Percentiles rank a stretch among this genome's conserved stretches.
phyloP scores from a whole-genome alignment of 192 early-diverging fungal genomes.

The Backusella parvicylindrica region DNA sequence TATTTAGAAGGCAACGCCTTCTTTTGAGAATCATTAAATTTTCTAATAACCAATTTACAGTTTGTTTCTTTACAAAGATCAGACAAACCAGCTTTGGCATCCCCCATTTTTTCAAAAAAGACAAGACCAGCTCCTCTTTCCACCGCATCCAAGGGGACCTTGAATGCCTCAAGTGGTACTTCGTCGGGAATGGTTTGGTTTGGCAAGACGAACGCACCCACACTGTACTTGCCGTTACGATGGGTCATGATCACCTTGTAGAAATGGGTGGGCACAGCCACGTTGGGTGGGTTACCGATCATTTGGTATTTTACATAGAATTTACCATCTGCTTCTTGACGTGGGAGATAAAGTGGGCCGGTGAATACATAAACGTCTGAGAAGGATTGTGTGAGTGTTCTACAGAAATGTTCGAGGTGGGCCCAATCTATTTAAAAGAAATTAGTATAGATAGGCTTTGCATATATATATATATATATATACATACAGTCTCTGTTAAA shows the following conservation, averaged over 20 bases:
- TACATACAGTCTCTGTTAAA: slow-evolving; percentile 83
- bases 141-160: slow-evolving; percentile 71
- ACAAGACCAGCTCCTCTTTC: slow-evolving; percentile 65
- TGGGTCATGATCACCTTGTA: slow-evolving; percentile 85
- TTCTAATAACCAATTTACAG: slow-evolving; percentile 35
- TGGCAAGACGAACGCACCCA: slow-evolving; percentile 81
- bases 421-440: slow-evolving; percentile 90
- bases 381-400: slow-evolving; percentile 66
- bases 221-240: slow-evolving; percentile 44
- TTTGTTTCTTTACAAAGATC: slow-evolving; percentile 47
- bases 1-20: slow-evolving; percentile 38
- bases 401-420: slow-evolving; percentile 78
- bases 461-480: no score
- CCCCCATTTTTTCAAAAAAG: slow-evolving; percentile 62
- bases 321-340: slow-evolving; percentile 65
- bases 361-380: slow-evolving; percentile 84
- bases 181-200: slow-evolving; percentile 69
- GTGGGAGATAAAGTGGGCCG: slow-evolving; percentile 84
- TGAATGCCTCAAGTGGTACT: slow-evolving; percentile 64
- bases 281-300: slow-evolving; percentile 82
- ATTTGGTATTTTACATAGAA: slow-evolving; percentile 84
- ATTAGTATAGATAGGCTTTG: no score
- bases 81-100: slow-evolving; percentile 33
- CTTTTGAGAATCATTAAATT: slow-evolving; percentile 35
- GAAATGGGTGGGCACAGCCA: slow-evolving; percentile 91